Base-by-base conservation (phyloP, 805 yeast species). In the Cyberlindnera saturnus region DNA sequence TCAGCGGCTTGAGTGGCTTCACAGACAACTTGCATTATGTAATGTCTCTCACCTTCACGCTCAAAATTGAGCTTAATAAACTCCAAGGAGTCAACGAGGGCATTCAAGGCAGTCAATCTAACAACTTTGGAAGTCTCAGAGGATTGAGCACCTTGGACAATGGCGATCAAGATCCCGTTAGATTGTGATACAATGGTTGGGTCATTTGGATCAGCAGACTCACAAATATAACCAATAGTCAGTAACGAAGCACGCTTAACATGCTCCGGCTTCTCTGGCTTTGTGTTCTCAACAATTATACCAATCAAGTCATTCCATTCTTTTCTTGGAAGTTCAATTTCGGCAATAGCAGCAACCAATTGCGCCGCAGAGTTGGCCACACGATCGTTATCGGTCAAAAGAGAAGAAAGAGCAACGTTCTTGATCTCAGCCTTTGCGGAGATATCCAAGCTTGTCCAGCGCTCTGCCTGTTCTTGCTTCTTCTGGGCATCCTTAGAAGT, bases 21-120 rank as follows among this genome's bases (percentile, higher is more conserved):
- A 68, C 99, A 93, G 14, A 93, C 97, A 35, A 93, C 97, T 71
- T 89, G 96, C 99, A 93, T 93, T 63, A 93, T 86, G 66, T 85
- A 89, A 63, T 93, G 90, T 60, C 99, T 79, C 71, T 93, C 99
- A 47, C 93, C 95, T 60, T 91, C 98, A 46, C 85, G 77, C 55
- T 81, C 89, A 71, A 93, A 93, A 66, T 93, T 93, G 57, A 73
- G 75, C 48, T 84, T 80, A 65, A 93, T 88, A 64, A 91, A 93
- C 52, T 83, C 95, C 54, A 93, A 75, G 28, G 98, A 89, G 66
- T 85, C 86, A 36, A 86, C 95, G 48, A 93, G 75, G 3, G 99
- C 96, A 60, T 86, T 86, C 53, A 93, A 73, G 2, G 99, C 99
- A 6, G 97, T 86, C 51, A 87, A 72, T 51, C 97, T 76, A 34